Conservation (phyloP, 2,329 filamentous ascomycete species). For the Ascomycota sp. region DNA sequence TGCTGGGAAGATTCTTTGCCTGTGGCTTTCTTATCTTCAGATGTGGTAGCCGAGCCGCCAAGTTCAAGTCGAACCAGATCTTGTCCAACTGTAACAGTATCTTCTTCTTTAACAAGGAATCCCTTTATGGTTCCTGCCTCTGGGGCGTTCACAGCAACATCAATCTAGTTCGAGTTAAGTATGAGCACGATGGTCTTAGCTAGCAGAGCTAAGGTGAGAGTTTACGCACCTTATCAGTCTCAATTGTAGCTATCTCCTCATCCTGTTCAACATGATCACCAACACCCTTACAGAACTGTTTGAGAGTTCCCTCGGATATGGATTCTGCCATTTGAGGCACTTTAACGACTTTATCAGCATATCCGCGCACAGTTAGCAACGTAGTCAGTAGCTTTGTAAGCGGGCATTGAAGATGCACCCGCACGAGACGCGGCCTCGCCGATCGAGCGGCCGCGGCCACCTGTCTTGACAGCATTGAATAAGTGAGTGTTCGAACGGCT, state of each 20-base stretch:
- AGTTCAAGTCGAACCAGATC: constrained; percentile 69
- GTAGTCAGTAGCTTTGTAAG: constrained; percentile 23
- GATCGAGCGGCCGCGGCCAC: no score
- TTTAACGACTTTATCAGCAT: constrained; percentile 70
- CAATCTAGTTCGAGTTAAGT: constrained; percentile 37
- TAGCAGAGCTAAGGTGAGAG: not conserved
- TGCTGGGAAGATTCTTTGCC: constrained; percentile 10
- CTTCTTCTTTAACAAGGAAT: constrained; percentile 76
- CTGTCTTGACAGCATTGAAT: no score
- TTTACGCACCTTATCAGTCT: constrained; percentile 72
- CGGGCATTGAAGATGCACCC: constrained; percentile 2
- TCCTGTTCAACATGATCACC: constrained; percentile 89
- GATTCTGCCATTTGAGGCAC: constrained; percentile 97
- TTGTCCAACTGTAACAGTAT: constrained; percentile 85
- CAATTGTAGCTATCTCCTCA: constrained; percentile 94
- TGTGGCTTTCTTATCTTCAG: constrained; percentile 15
- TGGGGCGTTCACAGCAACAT: constrained; percentile 87
- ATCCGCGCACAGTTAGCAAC: constrained; percentile 33
- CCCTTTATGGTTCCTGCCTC: constrained; percentile 81
- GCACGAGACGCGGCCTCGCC: no score
- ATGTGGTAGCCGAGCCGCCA: constrained; percentile 30
- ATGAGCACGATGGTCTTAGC: not conserved
- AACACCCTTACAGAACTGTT: constrained; percentile 80
- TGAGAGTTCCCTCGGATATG: constrained; percentile 89
- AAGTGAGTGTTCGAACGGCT: no score